Evolutionary conservation across 257 asterid genomes (phyloP).

Genomic region (Plantago major): DNA sequence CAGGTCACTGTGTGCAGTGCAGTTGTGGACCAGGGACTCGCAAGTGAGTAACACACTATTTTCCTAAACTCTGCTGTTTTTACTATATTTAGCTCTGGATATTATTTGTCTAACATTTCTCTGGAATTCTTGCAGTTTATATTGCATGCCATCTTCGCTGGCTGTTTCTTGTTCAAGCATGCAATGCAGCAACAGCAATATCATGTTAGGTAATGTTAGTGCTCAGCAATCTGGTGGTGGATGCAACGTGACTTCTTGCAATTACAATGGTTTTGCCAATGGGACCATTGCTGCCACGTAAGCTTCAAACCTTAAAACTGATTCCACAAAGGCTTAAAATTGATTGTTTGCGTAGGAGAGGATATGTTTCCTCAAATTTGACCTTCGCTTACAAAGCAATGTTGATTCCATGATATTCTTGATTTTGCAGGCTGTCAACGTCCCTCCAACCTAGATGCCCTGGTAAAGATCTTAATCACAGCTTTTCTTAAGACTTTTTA

Average conservation of each 20-base stretch:
- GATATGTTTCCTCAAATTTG: not conserved
- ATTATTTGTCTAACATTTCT: slow-evolving; percentile 3
- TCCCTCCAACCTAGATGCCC: slow-evolving; percentile 94
- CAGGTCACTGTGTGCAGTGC: slow-evolving; percentile 92
- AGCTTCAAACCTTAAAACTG: slow-evolving; percentile 17
- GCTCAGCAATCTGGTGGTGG: slow-evolving; percentile 78
- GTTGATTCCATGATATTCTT: slow-evolving; percentile 13
- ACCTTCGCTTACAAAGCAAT: not conserved
- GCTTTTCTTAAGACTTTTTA: not conserved
- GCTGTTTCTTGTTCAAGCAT: slow-evolving; percentile 97
- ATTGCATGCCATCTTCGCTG: slow-evolving; percentile 89
- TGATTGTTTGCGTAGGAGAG: not conserved
- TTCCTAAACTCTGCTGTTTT: not conserved
- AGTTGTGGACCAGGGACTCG: slow-evolving; percentile 92
- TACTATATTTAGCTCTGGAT: not conserved
- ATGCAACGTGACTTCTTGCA: slow-evolving; percentile 92
- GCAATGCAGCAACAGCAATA: slow-evolving; percentile 86
- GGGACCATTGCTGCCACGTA: slow-evolving; percentile 80
- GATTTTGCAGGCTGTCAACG: slow-evolving; percentile 56
- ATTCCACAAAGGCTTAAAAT: not conserved
- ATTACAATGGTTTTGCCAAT: slow-evolving; percentile 73
- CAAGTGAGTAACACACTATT: slow-evolving; percentile 48
- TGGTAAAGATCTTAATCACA: slow-evolving; percentile 39
- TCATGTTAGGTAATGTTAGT: slow-evolving; percentile 79
- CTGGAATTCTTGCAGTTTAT: slow-evolving; percentile 50